A percentile compares a stretch with the other conserved stretches of the same genome.
Evolutionary conservation across 495 filamentous ascomycete genomes (phyloP).

Genomic region (Xylaria venustula): DNA sequence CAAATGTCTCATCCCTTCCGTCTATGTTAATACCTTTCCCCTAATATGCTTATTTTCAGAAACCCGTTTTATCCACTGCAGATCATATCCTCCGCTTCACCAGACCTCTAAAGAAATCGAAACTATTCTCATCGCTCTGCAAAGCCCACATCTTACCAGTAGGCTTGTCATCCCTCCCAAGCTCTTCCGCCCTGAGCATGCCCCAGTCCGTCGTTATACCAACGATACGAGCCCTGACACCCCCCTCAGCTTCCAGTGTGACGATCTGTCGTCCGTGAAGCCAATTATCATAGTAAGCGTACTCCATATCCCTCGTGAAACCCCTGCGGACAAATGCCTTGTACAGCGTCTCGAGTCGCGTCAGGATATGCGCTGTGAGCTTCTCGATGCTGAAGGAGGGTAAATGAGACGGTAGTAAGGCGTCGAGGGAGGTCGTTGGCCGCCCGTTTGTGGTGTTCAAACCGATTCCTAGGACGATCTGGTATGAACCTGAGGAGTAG

Average conservation of each 20-base stretch:
- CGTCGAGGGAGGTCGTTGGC: constrained; percentile 84
- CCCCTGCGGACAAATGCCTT: constrained; percentile 67
- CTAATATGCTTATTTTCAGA: too few relatives aligned
- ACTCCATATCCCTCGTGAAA: constrained; percentile 70
- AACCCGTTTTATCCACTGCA: not conserved
- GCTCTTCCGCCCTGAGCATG: constrained; percentile 76
- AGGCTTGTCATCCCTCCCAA: constrained; percentile 65
- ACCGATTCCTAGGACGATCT: constrained; percentile 85
- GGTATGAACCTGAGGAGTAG: constrained; percentile 74
- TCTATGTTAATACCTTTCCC: too few relatives aligned
- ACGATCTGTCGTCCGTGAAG: constrained; percentile 89
- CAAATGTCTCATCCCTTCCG: too few relatives aligned
- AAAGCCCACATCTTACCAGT: constrained; percentile 80
- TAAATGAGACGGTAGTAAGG: constrained; percentile 55
- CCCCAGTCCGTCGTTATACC: constrained; percentile 91
- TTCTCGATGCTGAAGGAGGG: constrained; percentile 72
- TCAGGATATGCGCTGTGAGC: constrained; percentile 78
- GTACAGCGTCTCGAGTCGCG: constrained; percentile 77
- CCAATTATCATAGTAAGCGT: constrained; percentile 82
- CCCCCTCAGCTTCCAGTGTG: constrained; percentile 80
- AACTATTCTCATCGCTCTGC: constrained; percentile 97
- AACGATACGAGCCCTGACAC: constrained; percentile 72
- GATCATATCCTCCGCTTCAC: constrained; percentile 72
- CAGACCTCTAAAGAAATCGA: constrained; percentile 94
- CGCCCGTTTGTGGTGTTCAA: constrained; percentile 83